These are phyloP conservation scores for Sechiopsis laciniata DNA, from an alignment of 306 rosid species.

Conservation along the genomic window DNA sequence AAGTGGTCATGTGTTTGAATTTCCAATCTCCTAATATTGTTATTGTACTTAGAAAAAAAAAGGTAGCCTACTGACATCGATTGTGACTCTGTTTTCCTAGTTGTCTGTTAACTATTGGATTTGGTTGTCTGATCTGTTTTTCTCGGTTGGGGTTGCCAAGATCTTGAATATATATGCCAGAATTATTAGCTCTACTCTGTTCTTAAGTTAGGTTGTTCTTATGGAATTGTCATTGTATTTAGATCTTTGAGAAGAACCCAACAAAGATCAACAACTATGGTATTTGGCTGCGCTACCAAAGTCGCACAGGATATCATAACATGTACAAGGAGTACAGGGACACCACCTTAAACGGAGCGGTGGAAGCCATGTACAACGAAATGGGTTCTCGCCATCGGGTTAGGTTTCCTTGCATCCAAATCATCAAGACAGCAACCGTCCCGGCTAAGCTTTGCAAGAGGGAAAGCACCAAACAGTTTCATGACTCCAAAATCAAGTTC, in stretches of 20 bases:
- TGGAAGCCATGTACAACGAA: conserved; percentile 69
- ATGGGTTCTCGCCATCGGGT: conserved; percentile 95
- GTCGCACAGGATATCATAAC: conserved; percentile 88
- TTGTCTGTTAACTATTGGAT: neutral
- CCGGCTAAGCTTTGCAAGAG: conserved; percentile 87
- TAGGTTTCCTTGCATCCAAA: conserved; percentile 77
- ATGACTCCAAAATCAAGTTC: conserved; percentile 79
- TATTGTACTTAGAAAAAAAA: too few species aligned
- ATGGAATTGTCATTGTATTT: conserved; percentile 9
- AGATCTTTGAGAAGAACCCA: conserved; percentile 91
- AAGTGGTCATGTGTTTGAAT: too few species aligned
- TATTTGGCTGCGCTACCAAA: conserved; percentile 81
- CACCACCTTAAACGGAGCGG: conserved; percentile 78
- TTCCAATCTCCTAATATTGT: too few species aligned
- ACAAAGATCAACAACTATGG: conserved; percentile 79
- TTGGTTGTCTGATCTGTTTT: neutral
- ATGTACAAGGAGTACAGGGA: conserved; percentile 92
- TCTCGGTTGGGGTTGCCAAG: neutral
- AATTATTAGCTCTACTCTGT: neutral
- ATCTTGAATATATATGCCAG: too few species aligned
- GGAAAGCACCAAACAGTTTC: conserved; percentile 85
- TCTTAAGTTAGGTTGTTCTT: neutral
- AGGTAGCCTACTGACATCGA: too few species aligned
- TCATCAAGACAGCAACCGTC: conserved; percentile 76
- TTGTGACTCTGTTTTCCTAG: neutral